Evolutionary conservation across 306 rosid genomes (phyloP).

Genomic region (Dryas alaskensis): DNA sequence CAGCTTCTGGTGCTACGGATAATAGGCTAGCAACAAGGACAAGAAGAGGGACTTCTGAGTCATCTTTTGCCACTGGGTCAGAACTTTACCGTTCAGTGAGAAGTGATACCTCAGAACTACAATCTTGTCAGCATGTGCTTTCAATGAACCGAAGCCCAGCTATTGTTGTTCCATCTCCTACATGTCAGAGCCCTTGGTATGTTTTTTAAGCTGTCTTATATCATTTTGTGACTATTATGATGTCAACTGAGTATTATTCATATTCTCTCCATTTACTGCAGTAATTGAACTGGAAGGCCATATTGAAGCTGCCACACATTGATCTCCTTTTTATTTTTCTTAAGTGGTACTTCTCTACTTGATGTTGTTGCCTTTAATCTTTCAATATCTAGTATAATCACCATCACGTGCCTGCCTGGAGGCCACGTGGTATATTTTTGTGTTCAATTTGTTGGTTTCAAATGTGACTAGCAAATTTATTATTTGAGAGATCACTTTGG

Average conservation of each 20-base stretch:
- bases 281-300: conserved; percentile 18
- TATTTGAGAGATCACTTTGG: neutral
- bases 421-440: neutral
- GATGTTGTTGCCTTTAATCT: conserved; percentile 3
- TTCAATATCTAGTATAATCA: neutral
- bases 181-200: conserved; percentile 41
- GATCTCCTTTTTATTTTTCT: conserved; percentile 32
- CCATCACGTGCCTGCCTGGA: neutral
- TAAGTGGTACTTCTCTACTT: conserved; percentile 38
- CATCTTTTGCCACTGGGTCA: conserved; percentile 48
- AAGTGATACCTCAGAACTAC: conserved; percentile 57
- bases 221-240: neutral
- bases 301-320: conserved; percentile 20
- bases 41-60: conserved; percentile 54
- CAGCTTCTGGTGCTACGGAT: conserved; percentile 36
- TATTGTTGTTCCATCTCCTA: conserved; percentile 61
- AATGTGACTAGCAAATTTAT: neutral
- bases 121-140: conserved; percentile 50
- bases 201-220: conserved; percentile 15
- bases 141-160: conserved; percentile 60
- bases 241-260: conserved; percentile 10
- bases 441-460: neutral
- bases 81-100: conserved; percentile 53
- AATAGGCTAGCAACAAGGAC: conserved; percentile 34
- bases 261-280: conserved; percentile 24